Evolutionary conservation across 148 eudicot genomes (phyloP), one percentile per base, ranked within the genome.

Genomic region (Rhododendron kiyosumense): DNA sequence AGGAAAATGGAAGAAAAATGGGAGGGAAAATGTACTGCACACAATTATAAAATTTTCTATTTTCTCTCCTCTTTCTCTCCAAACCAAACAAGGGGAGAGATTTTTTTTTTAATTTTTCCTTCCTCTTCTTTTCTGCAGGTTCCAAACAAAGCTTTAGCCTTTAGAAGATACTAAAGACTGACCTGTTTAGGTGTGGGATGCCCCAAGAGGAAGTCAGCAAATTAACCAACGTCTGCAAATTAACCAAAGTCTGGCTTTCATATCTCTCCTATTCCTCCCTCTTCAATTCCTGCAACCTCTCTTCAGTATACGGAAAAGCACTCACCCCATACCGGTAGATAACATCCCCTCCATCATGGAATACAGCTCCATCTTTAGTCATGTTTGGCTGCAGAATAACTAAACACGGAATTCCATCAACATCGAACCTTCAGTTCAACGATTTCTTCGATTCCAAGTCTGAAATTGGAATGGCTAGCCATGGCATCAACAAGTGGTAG

Each of bases 381-480:
- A n/a, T 54, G 69, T 74, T 36, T 0, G 97, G 93, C 36, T 94
- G 95, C 12, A 94, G 71, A n/a, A 94, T 85, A 1, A 94, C 82
- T 34, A 94, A 85, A 67, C 93, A 87, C 26, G 97, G 97, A 43
- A 94, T 91, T 20, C 89, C 95, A 83, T 94, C 97, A 0, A 94
- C 87, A 3, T 93, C 91, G 52, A 93, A 94, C 81, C 74, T 89
- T 36, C 81, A 81, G 82, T 86, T 94, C 38, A 94, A 83, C 6
- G 91, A 88, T 81, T 85, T 91, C 57, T 89, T 90, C 0, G 91
- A 85, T 79, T 91, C 91, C 81, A 94, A 83, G 85, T 93, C 95
- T 0, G 95, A 91, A 61, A 86, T 93, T 83, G 97, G 97, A 79
- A 94, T 65, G 0, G 97, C 92, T 28, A 91, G 92, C 97, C 97